Base-by-base conservation (phyloP, 768 basidiomycete genomes). In the Lactarius deliciosus region DNA sequence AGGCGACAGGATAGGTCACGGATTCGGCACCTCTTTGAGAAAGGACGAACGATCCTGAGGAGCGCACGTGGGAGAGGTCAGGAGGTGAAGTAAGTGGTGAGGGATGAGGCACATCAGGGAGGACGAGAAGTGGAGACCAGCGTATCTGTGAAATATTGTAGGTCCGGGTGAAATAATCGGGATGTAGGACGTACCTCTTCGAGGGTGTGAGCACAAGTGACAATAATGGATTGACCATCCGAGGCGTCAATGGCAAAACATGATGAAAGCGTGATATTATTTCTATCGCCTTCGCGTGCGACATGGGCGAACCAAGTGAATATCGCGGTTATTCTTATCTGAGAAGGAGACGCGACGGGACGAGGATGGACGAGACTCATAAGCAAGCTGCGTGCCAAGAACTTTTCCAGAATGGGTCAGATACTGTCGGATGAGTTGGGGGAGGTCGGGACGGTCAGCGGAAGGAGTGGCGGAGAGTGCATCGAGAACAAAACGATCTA, bases 151-250 rank as follows among this genome's bases (percentile, higher is more conserved):
- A 50, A 45, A 15, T 22, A 58, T 40, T 15, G 34, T 32, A 25
- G 6, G 34, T 9, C 62, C 66, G 40, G 50, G 56, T 16, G 16
- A 61, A 16, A 30, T 34, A 61, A 62, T 30, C n/a, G 11, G 34
- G 3, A 30, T 34, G 45, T 58, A 28, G 25, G 30, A 65, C 77
- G 71, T 71, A 81, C 86, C 83, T 86, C 82, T 74, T 88, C 83
- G 32, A 89, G 73, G 2, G 87, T 86, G 73, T 89, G 88, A 8
- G 83, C 84, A 70, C 87, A 89, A 13, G 84, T 84, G 28, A 86
- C 66, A 41, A 88, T 71, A 18, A 84, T 68, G 9, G 77, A 71
- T 63, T 79, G 75, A 34, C 72, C 57, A 38, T 64, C 70, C 11
- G 73, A 68, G 57, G 72, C 62, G 65, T 81, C 77, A 59, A 89